Conservation (phyloP, 2,329 filamentous ascomycete genomes). For the Neophaeococcomyces mojaviensis region DNA sequence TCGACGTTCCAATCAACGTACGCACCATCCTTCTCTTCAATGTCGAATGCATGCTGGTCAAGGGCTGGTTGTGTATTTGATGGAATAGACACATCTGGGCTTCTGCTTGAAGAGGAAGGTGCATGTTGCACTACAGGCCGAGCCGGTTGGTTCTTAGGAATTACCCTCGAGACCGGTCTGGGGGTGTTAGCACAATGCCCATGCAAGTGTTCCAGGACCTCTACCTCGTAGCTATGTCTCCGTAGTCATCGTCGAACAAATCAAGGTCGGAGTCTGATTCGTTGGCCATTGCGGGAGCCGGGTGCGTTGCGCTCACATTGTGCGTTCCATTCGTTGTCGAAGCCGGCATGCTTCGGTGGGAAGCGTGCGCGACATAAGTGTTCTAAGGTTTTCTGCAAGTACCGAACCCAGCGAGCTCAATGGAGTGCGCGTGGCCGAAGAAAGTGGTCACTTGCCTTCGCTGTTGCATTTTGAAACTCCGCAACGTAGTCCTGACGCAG, state of each 20-base stretch:
- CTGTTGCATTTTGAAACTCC: slow-evolving; percentile 1
- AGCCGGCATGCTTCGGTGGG: neutral
- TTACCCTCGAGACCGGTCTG: neutral
- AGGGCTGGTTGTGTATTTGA: neutral
- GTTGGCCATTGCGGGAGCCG: neutral
- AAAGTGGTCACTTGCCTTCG: neutral
- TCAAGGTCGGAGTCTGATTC: slow-evolving; percentile 12
- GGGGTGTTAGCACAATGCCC: neutral
- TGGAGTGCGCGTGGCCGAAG: neutral
- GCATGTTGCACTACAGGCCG: neutral
- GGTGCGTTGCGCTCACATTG: neutral
- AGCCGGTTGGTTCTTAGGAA: no score
- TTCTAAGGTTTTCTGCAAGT: no score
- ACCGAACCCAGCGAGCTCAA: neutral
- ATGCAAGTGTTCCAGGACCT: neutral
- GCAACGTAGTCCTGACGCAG: neutral
- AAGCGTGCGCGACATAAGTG: slow-evolving; percentile 4
- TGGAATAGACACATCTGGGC: neutral
- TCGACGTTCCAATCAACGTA: slow-evolving; percentile 77
- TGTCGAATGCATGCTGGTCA: neutral
- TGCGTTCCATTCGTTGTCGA: neutral
- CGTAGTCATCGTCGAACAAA: slow-evolving; percentile 13
- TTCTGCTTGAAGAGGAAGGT: neutral
- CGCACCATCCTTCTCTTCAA: slow-evolving; percentile 31
- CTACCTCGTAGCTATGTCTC: slow-evolving; percentile 14